A percentile compares a stretch with the other conserved stretches of the same genome.
phyloP scores from a whole-genome alignment of 2,329 filamentous ascomycete genomes.

The Tolypocladium capitatum region DNA sequence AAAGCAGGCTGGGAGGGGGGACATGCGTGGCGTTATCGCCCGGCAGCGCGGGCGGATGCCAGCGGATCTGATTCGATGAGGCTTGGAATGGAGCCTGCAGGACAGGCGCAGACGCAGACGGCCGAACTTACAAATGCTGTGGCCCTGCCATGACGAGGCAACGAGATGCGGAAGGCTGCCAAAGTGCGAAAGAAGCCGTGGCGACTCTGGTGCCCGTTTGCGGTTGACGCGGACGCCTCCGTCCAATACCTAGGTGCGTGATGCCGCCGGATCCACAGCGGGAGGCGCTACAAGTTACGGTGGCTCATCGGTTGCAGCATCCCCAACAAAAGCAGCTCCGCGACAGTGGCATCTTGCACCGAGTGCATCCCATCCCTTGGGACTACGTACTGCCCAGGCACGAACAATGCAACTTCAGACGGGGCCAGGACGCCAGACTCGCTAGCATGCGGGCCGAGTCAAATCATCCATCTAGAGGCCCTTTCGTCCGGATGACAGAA shows the following conservation, averaged over 20 bases:
- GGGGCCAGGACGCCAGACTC: neutral
- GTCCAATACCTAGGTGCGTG: too few species aligned
- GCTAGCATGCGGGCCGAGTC: neutral
- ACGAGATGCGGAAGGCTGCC: neutral
- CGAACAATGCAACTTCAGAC: neutral
- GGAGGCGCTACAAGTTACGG: neutral
- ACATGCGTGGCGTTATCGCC: conserved; percentile 1
- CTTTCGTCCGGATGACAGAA: neutral
- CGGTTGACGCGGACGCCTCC: neutral
- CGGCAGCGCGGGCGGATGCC: neutral
- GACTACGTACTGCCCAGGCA: too few species aligned
- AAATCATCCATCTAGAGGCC: neutral
- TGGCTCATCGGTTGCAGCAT: neutral
- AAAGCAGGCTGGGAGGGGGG: neutral
- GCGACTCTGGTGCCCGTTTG: neutral
- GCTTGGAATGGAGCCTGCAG: conserved; percentile 7
- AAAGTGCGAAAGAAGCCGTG: neutral
- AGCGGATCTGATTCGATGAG: conserved; percentile 14
- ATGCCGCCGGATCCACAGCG: neutral
- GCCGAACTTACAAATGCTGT: conserved; percentile 20
- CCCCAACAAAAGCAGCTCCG: neutral
- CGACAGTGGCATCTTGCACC: neutral
- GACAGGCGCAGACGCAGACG: conserved; percentile 3
- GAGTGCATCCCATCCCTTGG: neutral
- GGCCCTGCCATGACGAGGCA: conserved; percentile 13